Evolutionary conservation across 2,329 filamentous ascomycete species (phyloP), one percentile per base, ranked within the genome.

Genomic region (Phoma herbarum): DNA sequence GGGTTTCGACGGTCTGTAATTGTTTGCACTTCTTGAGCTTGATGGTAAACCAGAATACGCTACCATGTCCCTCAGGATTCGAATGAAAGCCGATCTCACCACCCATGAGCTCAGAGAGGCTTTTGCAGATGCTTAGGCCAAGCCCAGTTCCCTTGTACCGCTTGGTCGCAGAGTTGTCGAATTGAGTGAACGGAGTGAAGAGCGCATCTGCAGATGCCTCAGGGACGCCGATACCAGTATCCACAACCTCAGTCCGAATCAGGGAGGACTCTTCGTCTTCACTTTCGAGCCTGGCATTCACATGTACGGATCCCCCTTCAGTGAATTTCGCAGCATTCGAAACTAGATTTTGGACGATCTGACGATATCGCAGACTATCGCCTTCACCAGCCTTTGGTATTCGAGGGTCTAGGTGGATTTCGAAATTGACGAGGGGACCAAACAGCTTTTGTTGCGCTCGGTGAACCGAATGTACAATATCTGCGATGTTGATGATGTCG

Each of bases 291-390:
- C 75, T 77, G 0, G 78, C 77, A 2, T 73, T 67, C 11, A 88
- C 76, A 1, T 77, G 75, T 31, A 88, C 80, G 56, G 79, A 79
- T 0, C 86, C 86, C 29, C 78, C 72, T 22, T 87, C 83, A 4
- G 86, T 88, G 63, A 88, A 88, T 61, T 89, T 89, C 42, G 82
- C 81, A 1, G 86, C 86, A 64, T 89, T 89, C 16, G 82, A 80
- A 16, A 88, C 75, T 4, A 88, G 77, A 61, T 88, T 88, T 62
- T 88, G 84, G n/a, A 88, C 67, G 16, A 88, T 83, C 62, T 88
- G 86, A 9, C 86, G 83, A 65, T 85, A 88, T 16, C 86, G 82
- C 4, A 88, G 77, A 4, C 85, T 82, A 60, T 89, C 86, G 5
- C 86, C 85, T 59, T 82, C 80, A 3, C 83, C 78, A 11, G 80